These are phyloP conservation scores for Hamamelis virginiana DNA, from an alignment of 164 flowering plant genomes.

Conservation along the genomic window DNA sequence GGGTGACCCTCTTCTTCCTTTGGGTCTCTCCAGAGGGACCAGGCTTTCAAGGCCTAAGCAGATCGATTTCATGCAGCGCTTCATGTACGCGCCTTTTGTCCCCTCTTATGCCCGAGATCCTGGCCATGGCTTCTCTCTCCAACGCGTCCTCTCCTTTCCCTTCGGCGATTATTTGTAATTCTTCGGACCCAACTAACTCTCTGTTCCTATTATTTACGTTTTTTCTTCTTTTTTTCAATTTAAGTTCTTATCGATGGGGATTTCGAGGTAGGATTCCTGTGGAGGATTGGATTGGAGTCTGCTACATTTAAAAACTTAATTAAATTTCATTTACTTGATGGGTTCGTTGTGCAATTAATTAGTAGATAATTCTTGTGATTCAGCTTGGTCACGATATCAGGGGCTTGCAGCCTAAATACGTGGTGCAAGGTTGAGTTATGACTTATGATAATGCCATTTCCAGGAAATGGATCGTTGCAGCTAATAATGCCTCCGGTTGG, in stretches of 20 bases:
- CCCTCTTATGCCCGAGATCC: slow-evolving; percentile 48
- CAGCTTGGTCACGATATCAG: too few species aligned
- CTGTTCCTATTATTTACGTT: background rate
- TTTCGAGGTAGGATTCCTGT: too few species aligned
- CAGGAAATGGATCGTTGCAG: too few species aligned
- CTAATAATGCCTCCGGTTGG: too few species aligned
- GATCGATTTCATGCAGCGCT: slow-evolving; percentile 83
- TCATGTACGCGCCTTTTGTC: slow-evolving; percentile 68
- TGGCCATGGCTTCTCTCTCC: slow-evolving; percentile 51
- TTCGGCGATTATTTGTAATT: slow-evolving; percentile 52
- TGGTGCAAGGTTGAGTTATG: too few species aligned
- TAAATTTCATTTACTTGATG: background rate
- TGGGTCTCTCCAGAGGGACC: slow-evolving; percentile 75
- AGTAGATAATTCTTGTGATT: too few species aligned
- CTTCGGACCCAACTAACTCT: background rate
- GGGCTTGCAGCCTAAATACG: too few species aligned
- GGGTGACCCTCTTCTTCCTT: slow-evolving; percentile 51
- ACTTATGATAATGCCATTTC: too few species aligned
- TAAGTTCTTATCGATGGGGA: background rate
- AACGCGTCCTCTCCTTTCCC: slow-evolving; percentile 66
- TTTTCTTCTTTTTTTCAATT: background rate
- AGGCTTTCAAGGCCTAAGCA: slow-evolving; percentile 76
- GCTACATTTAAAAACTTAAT: background rate
- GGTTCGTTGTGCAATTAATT: too few species aligned
- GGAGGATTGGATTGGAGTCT: background rate